phyloP scores from a whole-genome alignment of 1,284 basidiomycete species.

The Ustilago crameri region DNA sequence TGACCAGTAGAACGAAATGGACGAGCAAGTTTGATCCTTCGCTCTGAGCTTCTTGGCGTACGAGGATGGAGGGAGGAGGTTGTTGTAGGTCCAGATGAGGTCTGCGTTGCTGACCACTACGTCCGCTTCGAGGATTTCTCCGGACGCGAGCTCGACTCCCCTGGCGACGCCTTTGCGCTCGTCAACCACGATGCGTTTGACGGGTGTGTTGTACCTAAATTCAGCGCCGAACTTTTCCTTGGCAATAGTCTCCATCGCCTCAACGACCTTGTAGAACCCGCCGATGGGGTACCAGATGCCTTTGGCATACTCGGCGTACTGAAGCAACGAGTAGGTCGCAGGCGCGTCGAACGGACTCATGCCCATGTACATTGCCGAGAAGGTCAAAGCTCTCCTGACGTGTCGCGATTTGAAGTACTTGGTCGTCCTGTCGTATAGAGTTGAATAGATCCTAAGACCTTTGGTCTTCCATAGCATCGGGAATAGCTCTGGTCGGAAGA shows the following conservation, averaged over 20 bases:
- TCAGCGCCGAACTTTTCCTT: conserved; percentile 68
- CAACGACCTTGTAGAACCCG: conserved; percentile 71
- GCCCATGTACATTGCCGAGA: conserved; percentile 65
- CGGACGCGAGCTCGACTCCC: conserved; percentile 70
- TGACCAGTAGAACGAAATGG: conserved; percentile 73
- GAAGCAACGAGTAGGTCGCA: conserved; percentile 72
- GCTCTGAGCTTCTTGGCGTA: conserved; percentile 61
- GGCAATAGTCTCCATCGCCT: conserved; percentile 71
- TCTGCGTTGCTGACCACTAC: conserved; percentile 73
- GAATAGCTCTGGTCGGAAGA: conserved; percentile 70
- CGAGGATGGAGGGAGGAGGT: conserved; percentile 68
- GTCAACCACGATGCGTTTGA: conserved; percentile 68
- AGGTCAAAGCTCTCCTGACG: conserved; percentile 59
- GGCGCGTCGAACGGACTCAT: conserved; percentile 73
- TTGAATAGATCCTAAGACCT: conserved; percentile 55
- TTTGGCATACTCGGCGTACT: conserved; percentile 72
- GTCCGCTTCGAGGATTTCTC: conserved; percentile 70
- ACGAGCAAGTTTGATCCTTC: conserved; percentile 70
- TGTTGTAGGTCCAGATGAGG: conserved; percentile 71
- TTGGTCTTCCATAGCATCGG: conserved; percentile 66
- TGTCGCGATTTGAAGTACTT: conserved; percentile 71
- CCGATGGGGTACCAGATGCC: conserved; percentile 73
- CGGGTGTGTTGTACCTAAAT: conserved; percentile 69
- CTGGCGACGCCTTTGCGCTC: conserved; percentile 37
- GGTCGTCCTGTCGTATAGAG: conserved; percentile 67